Evolutionary conservation across 1,139 yeast genomes (phyloP).

Genomic region (Nadsonia commutata): DNA sequence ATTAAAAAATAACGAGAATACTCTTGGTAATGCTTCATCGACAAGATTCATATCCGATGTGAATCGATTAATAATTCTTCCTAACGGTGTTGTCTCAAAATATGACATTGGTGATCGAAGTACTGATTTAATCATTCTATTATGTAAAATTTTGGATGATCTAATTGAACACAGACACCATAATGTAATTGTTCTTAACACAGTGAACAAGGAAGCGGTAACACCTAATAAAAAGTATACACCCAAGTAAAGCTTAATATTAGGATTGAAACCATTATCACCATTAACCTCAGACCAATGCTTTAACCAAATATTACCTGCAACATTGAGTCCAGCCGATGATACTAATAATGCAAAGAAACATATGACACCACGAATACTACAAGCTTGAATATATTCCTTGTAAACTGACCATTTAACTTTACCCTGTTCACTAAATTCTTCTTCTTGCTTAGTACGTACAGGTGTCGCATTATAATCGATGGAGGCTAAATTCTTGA

Average conservation of each 20-base stretch:
- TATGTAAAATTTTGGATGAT: conserved; percentile 6
- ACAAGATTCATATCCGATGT: conserved; percentile 70
- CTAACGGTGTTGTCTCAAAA: conserved; percentile 40
- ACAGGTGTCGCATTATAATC: conserved; percentile 18
- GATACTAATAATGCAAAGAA: conserved; percentile 28
- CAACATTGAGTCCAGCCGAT: conserved; percentile 36
- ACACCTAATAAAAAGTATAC: conserved; percentile 59
- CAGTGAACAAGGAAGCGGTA: conserved; percentile 38
- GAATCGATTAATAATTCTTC: conserved; percentile 43
- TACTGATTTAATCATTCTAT: conserved; percentile 34
- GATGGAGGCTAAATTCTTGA: conserved; percentile 23
- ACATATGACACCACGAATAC: conserved; percentile 42
- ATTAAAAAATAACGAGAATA: conserved; percentile 14
- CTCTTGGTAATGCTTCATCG: conserved; percentile 41
- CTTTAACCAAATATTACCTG: conserved; percentile 72
- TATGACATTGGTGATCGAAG: conserved; percentile 45
- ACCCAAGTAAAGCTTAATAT: conserved; percentile 50
- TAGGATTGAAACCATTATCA: conserved; percentile 33
- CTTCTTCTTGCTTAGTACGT: conserved; percentile 23
- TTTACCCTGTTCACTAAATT: conserved; percentile 72
- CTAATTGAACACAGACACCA: background rate
- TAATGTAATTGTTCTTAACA: conserved; percentile 38
- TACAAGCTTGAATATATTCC: conserved; percentile 80
- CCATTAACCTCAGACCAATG: conserved; percentile 88
- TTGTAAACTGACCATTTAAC: conserved; percentile 74